phyloP scores from a whole-genome alignment of 2,329 filamentous ascomycete species.

The Fonsecaea multimorphosa region DNA sequence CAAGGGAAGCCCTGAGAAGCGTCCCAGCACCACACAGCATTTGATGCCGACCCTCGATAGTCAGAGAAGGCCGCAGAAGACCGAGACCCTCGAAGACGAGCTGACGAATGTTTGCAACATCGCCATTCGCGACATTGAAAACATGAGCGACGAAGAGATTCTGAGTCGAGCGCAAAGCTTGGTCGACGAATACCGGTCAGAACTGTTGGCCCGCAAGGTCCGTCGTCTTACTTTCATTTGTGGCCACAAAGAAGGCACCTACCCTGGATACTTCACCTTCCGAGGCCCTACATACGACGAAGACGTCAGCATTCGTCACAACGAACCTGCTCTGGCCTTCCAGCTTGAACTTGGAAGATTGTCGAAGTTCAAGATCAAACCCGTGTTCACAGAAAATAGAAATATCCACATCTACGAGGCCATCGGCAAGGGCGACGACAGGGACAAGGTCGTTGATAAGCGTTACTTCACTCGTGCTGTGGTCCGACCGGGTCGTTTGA shows the following conservation, averaged over 20 bases:
- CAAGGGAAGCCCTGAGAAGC: conserved; percentile 61
- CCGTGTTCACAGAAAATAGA: conserved; percentile 98
- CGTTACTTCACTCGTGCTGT: conserved; percentile 97
- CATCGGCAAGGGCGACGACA: conserved; percentile 90
- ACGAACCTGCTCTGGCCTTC: conserved; percentile 94
- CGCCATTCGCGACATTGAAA: conserved; percentile 86
- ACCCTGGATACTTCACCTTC: conserved; percentile 98
- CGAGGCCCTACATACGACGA: conserved; percentile 87
- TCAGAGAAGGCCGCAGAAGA: conserved; percentile 67
- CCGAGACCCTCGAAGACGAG: conserved; percentile 70
- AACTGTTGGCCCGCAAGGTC: conserved; percentile 79
- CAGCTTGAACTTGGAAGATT: conserved; percentile 94
- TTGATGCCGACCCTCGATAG: conserved; percentile 75
- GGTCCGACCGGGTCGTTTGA: conserved; percentile 88
- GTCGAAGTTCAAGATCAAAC: conserved; percentile 96
- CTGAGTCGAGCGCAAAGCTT: conserved; percentile 76
- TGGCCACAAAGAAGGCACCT: conserved; percentile 89
- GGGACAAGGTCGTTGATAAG: conserved; percentile 73
- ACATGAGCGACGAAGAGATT: conserved; percentile 79
- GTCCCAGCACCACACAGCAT: conserved; percentile 60
- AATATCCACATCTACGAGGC: conserved; percentile 99
- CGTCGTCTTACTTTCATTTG: conserved; percentile 96
- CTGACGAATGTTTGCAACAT: conserved; percentile 92
- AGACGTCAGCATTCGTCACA: conserved; percentile 95
- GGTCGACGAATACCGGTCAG: conserved; percentile 80